These are phyloP conservation scores for Fraxinus anomala DNA, from an alignment of 257 asterid genomes.

Conservation along the genomic window DNA sequence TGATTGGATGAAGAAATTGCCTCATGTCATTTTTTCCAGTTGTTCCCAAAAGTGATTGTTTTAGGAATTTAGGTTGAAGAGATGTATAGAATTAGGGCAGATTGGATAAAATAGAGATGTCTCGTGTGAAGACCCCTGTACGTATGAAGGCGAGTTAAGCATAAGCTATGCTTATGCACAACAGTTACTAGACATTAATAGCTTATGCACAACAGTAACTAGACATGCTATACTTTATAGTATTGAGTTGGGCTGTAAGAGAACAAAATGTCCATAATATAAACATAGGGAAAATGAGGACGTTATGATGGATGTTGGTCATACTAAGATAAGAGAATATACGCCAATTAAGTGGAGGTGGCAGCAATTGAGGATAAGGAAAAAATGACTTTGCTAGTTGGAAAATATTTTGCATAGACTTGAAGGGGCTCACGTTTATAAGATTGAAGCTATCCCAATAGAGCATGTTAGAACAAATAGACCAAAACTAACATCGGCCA, in stretches of 20 bases:
- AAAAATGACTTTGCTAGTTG: background rate
- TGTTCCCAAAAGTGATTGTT: background rate
- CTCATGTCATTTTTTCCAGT: background rate
- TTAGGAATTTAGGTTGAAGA: background rate
- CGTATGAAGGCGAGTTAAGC: background rate
- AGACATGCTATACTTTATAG: background rate
- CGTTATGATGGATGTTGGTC: background rate
- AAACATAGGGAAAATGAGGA: background rate
- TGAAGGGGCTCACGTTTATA: background rate
- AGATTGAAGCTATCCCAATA: background rate
- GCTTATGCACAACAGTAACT: background rate
- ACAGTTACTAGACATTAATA: background rate
- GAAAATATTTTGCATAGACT: background rate
- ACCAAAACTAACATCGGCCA: background rate
- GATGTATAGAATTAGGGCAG: background rate
- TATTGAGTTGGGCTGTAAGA: background rate
- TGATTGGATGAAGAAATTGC: background rate
- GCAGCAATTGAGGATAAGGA: background rate
- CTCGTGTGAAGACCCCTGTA: background rate
- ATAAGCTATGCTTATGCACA: background rate
- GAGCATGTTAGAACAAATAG: background rate
- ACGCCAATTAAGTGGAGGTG: background rate
- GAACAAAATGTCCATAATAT: background rate
- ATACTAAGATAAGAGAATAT: background rate
- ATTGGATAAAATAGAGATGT: background rate